Base-by-base conservation (phyloP, 257 asterid species). In the Linaria vulgaris region DNA sequence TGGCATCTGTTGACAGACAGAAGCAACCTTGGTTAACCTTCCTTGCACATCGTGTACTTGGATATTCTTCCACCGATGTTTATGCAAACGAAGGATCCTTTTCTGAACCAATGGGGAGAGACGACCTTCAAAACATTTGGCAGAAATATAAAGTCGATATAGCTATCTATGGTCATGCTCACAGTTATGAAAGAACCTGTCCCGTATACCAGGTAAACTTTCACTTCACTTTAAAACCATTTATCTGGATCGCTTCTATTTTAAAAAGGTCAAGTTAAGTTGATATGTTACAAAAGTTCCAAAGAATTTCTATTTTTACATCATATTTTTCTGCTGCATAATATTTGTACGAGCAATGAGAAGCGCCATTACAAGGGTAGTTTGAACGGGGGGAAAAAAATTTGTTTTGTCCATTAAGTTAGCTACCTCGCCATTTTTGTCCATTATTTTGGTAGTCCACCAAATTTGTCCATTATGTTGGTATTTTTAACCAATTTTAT, bases 81-180 rank as follows among this genome's bases (percentile, higher is more conserved):
- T 87, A 90, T n/a, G 84, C 87, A 1, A 6, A 37, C 12, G 67
- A 76, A 67, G 97, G 96, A 46, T 80, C 94, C 2, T 90, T 83
- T 78, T 85, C 77, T 9, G 97, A 90, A 65, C 96, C 96, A 41
- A 87, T 88, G 97, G 97, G 97, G 20, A 77, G 84, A 71, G 87
- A 83, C 3, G 79, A 77, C 73, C 97, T 90, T 58, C 95, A 85
- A 57, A 90, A 77, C 37, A 91, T 90, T 3, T 90, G 97, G 97
- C 97, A 90, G 82, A 87, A 87, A 72, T 79, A 90, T 56, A 90
- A 83, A 76, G 95, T 90, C 8, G 95, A 90, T 59, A 77, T 90
- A 10, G 97, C 95, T 64, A 71, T 90, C 56, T 90, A 63, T 8
- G 95, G 97, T 7, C 96, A 90, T 41, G 84, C 71, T 15, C 97